These are phyloP conservation scores for Limonomyces culmigenus DNA, from an alignment of 1,284 basidiomycete genomes.

Conservation along the genomic window DNA sequence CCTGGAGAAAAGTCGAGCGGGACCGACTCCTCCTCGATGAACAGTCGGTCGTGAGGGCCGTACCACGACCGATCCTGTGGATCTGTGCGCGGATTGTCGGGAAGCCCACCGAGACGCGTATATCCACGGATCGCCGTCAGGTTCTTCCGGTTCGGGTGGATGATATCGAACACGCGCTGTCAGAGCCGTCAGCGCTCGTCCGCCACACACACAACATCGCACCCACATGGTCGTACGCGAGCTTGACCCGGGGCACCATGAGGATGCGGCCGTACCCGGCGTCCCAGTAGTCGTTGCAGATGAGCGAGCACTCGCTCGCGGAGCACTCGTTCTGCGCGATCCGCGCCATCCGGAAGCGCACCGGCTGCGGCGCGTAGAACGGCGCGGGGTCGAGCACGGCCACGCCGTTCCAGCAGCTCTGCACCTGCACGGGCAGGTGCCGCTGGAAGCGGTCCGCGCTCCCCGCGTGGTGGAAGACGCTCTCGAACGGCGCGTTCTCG, in stretches of 20 bases:
- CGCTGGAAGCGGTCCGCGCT: conserved; percentile 71
- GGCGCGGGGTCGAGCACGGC: conserved; percentile 87
- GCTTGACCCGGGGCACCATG: conserved; percentile 91
- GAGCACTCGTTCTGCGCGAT: conserved; percentile 77
- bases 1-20: conserved; percentile 63
- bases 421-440: conserved; percentile 86
- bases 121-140: conserved; percentile 89
- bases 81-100: conserved; percentile 86
- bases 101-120: conserved; percentile 75
- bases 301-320: conserved; percentile 84
- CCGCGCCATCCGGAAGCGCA: conserved; percentile 85
- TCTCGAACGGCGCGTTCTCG: conserved; percentile 90
- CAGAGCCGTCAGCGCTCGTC: conserved; percentile 1
- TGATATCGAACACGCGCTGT: conserved; percentile 82
- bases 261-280: conserved; percentile 86
- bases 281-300: conserved; percentile 92
- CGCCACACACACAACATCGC: background rate
- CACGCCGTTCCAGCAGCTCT: conserved; percentile 94
- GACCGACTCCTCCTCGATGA: conserved; percentile 73
- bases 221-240: conserved; percentile 80
- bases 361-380: conserved; percentile 77
- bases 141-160: conserved; percentile 79
- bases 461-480: conserved; percentile 71
- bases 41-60: conserved; percentile 85
- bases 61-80: conserved; percentile 93